These are phyloP conservation scores for Leccinum rimulosum DNA, from an alignment of 768 basidiomycete genomes.

Conservation along the genomic window DNA sequence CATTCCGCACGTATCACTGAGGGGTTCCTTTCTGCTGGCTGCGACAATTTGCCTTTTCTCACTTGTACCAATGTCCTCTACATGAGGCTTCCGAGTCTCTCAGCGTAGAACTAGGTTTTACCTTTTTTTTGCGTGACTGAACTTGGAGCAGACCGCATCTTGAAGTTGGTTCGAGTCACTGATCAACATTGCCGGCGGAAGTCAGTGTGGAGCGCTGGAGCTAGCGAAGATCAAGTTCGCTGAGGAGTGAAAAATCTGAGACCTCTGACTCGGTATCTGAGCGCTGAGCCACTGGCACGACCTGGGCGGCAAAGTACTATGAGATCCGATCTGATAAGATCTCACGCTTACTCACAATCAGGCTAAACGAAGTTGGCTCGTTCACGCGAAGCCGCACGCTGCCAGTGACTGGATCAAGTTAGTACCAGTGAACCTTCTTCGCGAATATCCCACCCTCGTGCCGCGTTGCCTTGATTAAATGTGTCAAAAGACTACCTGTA, in stretches of 20 bases:
- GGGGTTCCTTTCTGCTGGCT: neutral
- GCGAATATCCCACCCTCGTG: conserved; percentile 2
- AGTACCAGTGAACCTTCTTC: neutral
- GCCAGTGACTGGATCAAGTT: neutral
- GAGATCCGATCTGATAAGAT: neutral
- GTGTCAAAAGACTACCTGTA: conserved; percentile 14
- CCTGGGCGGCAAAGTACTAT: neutral
- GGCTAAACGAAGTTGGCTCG: neutral
- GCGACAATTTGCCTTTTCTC: neutral
- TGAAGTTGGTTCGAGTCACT: neutral
- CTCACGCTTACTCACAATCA: neutral
- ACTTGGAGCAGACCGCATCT: neutral
- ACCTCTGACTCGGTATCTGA: too few species aligned
- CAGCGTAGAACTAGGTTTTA: neutral
- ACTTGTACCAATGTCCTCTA: neutral
- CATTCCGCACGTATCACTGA: neutral
- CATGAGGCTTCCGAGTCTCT: neutral
- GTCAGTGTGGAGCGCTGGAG: neutral
- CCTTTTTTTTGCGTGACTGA: neutral
- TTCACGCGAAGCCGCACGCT: neutral
- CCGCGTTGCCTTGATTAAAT: neutral
- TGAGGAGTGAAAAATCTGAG: neutral
- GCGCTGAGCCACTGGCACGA: too few species aligned
- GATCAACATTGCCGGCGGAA: neutral
- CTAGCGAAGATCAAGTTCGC: neutral